A percentile compares a stretch with the other conserved stretches of the same genome.
Evolutionary conservation across 345 rosid species (phyloP).

Genomic region (Citrus medica): DNA sequence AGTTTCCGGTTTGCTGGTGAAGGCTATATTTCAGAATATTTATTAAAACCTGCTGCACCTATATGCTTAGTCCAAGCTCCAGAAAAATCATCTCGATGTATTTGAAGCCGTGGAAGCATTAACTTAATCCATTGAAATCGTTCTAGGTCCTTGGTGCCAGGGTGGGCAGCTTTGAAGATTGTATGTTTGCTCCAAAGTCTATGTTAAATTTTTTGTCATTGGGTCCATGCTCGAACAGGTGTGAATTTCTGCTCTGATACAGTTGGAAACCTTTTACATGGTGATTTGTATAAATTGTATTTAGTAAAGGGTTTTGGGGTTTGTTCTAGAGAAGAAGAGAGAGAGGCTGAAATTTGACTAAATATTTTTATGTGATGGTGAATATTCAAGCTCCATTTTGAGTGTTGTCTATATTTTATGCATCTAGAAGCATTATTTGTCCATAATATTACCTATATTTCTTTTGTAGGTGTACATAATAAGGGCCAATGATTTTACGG

Average conservation of each 20-base stretch:
- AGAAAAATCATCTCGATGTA: background rate
- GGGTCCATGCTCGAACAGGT: background rate
- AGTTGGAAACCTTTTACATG: background rate
- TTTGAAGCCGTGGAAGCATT: background rate
- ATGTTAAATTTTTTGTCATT: background rate
- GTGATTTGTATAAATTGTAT: background rate
- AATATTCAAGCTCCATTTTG: background rate
- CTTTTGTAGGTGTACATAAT: conserved; percentile 51
- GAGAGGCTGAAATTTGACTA: background rate
- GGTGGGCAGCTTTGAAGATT: background rate
- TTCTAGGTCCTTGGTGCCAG: background rate
- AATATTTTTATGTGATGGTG: background rate
- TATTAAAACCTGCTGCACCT: background rate
- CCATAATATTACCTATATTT: background rate
- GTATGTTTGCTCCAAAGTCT: background rate
- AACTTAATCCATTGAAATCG: background rate
- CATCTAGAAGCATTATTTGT: background rate
- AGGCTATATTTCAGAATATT: background rate
- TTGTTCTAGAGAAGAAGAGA: background rate
- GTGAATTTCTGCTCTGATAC: background rate
- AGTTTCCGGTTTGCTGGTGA: background rate
- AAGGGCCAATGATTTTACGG: conserved; percentile 55
- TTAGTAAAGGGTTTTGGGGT: background rate
- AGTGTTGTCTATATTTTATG: background rate
- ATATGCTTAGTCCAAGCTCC: background rate